Base-by-base conservation (phyloP, 345 rosid species). In the Psidium friedrichsthalianum region DNA sequence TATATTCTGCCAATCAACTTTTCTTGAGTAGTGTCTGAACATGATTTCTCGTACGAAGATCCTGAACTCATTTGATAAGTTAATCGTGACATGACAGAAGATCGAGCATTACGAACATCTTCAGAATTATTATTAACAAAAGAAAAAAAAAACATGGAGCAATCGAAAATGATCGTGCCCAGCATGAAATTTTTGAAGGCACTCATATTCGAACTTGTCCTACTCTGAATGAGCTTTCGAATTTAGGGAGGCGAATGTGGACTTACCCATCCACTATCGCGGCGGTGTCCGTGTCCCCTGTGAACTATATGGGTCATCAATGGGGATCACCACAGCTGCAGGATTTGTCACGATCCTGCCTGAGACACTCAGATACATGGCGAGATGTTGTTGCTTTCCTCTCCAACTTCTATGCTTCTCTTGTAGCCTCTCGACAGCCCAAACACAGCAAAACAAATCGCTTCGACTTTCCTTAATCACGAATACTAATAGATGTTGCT, bases 231-330 rank as follows among this genome's bases (percentile, higher is more conserved):
- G 69, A 58, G 16, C 69, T 58, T 3, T 61, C 21, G 5, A 6
- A 16, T 83, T 58, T 40, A 6, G 8, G 6, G 56, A 47, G 40
- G 25, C 57, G 1, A 27, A 47, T 49, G 82, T 32, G 51, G 59
- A 91, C 98, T 85, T 64, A 95, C 98, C 98, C 98, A 21, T 95
- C 91, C 85, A 91, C 52, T 86, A 95, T 94, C 6, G 93, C 94
- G n/a, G 98, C 94, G 52, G 99, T 97, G 87, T 97, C 98, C 99
- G 78, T 95, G 98, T 36, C 98, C 99, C 82, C 98, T 90, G 88
- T 95, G 99, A 83, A 95, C 98, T 96, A 95, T 94, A 88, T 95
- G 36, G 98, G 54, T 95, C 99, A 89, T 97, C 98, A 87, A 95
- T 85, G 51, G 99, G 99, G 86, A 97, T 91, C 86, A 94, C 92